Evolutionary conservation across 345 rosid species (phyloP).

Genomic region (Clausena lansium): DNA sequence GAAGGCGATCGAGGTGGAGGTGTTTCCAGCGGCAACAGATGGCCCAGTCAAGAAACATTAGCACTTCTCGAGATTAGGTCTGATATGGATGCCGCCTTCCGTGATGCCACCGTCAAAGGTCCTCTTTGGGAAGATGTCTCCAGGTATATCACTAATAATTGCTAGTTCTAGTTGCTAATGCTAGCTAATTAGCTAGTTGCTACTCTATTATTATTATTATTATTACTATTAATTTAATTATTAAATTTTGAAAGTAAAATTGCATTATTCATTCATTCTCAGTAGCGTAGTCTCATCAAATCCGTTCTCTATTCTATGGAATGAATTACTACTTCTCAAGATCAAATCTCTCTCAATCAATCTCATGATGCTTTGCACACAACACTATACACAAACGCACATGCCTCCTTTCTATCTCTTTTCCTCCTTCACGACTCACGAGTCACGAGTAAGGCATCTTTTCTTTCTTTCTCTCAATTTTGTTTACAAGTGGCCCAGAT

Average conservation of each 20-base stretch:
- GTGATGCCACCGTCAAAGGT: slow-evolving; percentile 81
- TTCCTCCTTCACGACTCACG: slow-evolving; percentile 39
- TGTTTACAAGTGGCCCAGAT: slow-evolving; percentile 31
- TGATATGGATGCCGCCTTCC: slow-evolving; percentile 81
- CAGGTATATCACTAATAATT: slow-evolving; percentile 38
- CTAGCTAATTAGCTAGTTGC: too few species aligned
- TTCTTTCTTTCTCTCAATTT: slow-evolving; percentile 7
- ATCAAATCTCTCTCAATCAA: slow-evolving; percentile 14
- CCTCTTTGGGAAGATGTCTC: slow-evolving; percentile 95
- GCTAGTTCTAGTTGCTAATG: too few species aligned
- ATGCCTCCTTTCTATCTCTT: slow-evolving; percentile 41
- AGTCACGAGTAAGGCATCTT: slow-evolving; percentile 53
- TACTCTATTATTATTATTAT: background rate
- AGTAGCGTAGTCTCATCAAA: background rate
- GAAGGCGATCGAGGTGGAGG: slow-evolving; percentile 47
- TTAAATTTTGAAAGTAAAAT: background rate
- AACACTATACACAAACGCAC: slow-evolving; percentile 27
- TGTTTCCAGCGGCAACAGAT: slow-evolving; percentile 60
- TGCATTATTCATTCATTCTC: background rate
- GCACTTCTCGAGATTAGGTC: slow-evolving; percentile 84
- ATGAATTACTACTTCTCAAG: background rate
- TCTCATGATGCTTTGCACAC: slow-evolving; percentile 12
- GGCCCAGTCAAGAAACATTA: slow-evolving; percentile 91
- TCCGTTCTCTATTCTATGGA: background rate
- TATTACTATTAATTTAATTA: background rate